Percentiles rank a stretch among this genome's conserved stretches.
phyloP scores from a whole-genome alignment of 768 basidiomycete genomes.

The Mycena albidolilacea region DNA sequence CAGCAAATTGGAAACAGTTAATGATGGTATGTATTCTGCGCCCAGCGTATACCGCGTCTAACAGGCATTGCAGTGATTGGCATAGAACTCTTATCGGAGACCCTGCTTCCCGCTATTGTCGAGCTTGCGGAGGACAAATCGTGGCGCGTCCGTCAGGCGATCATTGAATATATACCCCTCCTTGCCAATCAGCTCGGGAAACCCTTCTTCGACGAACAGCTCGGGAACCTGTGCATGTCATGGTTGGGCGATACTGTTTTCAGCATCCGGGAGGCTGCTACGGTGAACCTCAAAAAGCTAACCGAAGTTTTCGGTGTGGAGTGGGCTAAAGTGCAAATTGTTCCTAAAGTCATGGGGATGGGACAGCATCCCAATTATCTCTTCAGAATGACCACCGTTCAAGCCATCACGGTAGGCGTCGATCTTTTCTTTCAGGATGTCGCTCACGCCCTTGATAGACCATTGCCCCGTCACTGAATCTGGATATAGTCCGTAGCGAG shows the following conservation, averaged over 20 bases:
- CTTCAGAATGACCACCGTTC: constrained; percentile 98
- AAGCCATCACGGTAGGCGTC: constrained; percentile 91
- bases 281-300: constrained; percentile 94
- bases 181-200: constrained; percentile 98
- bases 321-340: constrained; percentile 94
- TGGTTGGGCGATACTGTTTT: constrained; percentile 99
- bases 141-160: constrained; percentile 99
- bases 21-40: constrained; percentile 74
- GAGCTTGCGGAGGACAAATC: constrained; percentile 99
- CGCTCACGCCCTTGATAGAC: constrained; percentile 67
- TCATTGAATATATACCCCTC: constrained; percentile 99
- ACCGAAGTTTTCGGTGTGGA: constrained; percentile 99
- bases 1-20: constrained; percentile 97
- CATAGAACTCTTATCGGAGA: constrained; percentile 94
- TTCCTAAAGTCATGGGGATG: constrained; percentile 98
- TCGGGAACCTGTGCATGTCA: constrained; percentile 97
- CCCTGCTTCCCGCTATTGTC: constrained; percentile 96
- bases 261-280: constrained; percentile 98
- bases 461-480: constrained; percentile 91
- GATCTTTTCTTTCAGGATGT: constrained; percentile 27
- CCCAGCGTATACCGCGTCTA: constrained; percentile 30
- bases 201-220: constrained; percentile 97
- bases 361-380: constrained; percentile 97
- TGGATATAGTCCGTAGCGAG: constrained; percentile 86
- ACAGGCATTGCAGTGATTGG: constrained; percentile 83